Evolutionary conservation across 352 stramenopile species (phyloP), one percentile per base, ranked within the genome.

Genomic region (Pythium rhizo-oryzae): DNA sequence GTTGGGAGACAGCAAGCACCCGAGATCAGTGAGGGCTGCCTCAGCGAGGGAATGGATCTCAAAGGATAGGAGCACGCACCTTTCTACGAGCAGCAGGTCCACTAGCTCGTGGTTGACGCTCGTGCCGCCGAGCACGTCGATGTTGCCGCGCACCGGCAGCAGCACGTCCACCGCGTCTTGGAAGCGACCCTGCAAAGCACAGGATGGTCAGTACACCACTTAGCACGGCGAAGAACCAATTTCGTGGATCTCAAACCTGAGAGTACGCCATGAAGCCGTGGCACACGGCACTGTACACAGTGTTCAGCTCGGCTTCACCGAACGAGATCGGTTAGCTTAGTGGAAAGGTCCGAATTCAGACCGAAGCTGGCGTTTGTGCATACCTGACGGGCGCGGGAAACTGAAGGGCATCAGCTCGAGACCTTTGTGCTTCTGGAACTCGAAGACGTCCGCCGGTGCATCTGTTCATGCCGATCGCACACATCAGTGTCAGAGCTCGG

Each of bases 51-150:
- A 7, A n/a, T 21, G 28, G 28, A 33, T 33, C 28, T 33, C 28
- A 33, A 33, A 33, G 2, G 28, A 33, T 6, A 33, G 28, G 28
- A 33, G 28, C 39, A 41, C 75, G 46, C 74, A 96, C 88, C 84
- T 89, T 54, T 96, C 88, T 13, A 94, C 80, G 18, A 94, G 75
- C 0, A 96, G 76, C 54, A 93, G 64, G 1, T 94, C 83, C 9
- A 93, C 59, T 16, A 96, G 67, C 49, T 94, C 88, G 49, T 91
- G 81, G 66, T 94, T 79, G n/a, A 92, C 78, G 16, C 69, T 71
- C 5, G 85, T 93, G 46, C 84, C 86, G 28, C 88, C 86, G 33
- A 96, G 79, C n/a, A 93, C 62, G n/a, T 76, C 69, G 37, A 90
- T 72, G 52, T 84, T 87, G 57, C 82, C 82, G 23, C 86, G 88